Evolutionary conservation across 192 early-diverging fungal species (phyloP), one percentile per base, ranked within the genome.

Genomic region (Kappamyces sp.): DNA sequence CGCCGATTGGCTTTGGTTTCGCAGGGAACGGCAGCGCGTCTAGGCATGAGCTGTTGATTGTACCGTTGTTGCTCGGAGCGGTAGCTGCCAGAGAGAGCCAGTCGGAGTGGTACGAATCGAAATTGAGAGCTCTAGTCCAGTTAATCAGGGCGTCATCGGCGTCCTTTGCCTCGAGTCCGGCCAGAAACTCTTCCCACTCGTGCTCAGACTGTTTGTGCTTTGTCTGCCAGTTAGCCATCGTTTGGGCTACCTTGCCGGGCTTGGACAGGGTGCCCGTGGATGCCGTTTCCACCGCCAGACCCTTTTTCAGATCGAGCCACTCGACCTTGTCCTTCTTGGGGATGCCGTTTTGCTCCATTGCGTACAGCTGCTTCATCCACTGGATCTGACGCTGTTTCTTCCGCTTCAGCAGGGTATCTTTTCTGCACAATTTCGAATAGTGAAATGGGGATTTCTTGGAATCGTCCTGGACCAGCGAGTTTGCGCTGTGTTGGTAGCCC

Each of bases 351-450:
- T 66, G 15, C 45, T 11, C 62, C 15, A 42, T 40, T 0, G 43
- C 65, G 15, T 68, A 82, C 74, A 83, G 46, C 61, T 76, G 72
- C 22, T 54, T 45, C 49, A 83, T 53, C 81, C 81, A 83, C 47
- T 71, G 59, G 29, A 83, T 43, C 57, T 83, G 78, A 42, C 71
- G 69, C 9, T 46, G 34, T 46, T 72, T 69, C 39, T 63, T 61
- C 33, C 50, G 9, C 33, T 58, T 49, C 43, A 63, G 67, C 9
- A 83, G 15, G 22, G 76, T 74, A 57, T 77, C 63, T 36, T 66
- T 43, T 32, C 81, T 57, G 47, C 63, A 69, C 35, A 76, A 51
- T 43, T 76, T 71, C 5, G 58, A 51, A 59, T 76, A 66, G 49
- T 82, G 80, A 54, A 71, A 80, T 29, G 30, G 37, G 30, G 33